Base-by-base conservation (phyloP, 257 asterid species). In the Solanum lycopersicoides region DNA sequence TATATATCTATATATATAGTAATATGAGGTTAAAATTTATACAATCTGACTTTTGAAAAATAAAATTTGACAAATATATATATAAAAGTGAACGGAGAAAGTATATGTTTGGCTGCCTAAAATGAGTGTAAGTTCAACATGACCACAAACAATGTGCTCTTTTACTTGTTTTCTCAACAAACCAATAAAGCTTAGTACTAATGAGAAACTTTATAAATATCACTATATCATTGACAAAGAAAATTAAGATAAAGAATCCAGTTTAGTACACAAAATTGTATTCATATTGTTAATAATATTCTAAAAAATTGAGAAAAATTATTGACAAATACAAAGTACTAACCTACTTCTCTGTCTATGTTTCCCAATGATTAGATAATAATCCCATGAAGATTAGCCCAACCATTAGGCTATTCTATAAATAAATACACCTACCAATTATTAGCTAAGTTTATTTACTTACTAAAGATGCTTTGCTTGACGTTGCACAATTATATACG, bases 161-260 rank as follows among this genome's bases (percentile, higher is more conserved):
- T 23, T 73, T 73, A n/a, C 59, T 76, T 76, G 59, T 76, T 76
- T 76, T 23, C 23, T 41, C 35, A 41, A 76, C 37, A 41, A 76
- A 28, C 83, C 35, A n/a, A 41, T 35, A 12, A 75, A 42, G 35
- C 59, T 37, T 75, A 6, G 4, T 39, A 6, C 1, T 39, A 39
- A 37, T 10, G 30, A 74, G 16, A 37, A 6, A 37, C 2, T 37
- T 37, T 37, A 37, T 37, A 5, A 28, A 28, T 28, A 28, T 28
- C 30, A 28, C 30, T 28, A 28, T 1, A 28, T 1, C 23, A 53
- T 1, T 53, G 3, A 16, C 1, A 6, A 0, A 53, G 0, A 16
- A 6, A 53, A 53, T 16, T 16, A 16, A 50, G 9, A 6, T 3
- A 2, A 53, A 53, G 9, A 16, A 6, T 53, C 1, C 2, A 53